Evolutionary conservation across 208 protist species (phyloP), one percentile per base, ranked within the genome.

Genomic region (Porcisia deanei): DNA sequence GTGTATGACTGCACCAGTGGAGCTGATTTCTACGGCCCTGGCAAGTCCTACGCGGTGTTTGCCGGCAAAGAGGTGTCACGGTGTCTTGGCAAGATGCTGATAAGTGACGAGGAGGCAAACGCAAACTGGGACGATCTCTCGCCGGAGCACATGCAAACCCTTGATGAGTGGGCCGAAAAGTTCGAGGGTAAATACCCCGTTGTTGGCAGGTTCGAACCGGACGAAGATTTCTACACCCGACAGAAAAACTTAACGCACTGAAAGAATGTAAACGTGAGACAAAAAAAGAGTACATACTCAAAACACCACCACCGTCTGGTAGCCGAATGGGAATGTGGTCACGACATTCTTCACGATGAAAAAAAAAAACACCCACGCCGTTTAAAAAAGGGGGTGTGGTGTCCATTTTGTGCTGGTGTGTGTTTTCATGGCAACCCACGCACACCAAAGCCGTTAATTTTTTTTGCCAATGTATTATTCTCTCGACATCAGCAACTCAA

Each of bases 51-150:
- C 84, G 74, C 73, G 20, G 85, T 96, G 1, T 97, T 97, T 70
- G 90, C 91, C 18, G 93, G 93, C 18, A 89, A 92, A 64, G 91
- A 96, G 8, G 85, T 86, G 0, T 86, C 87, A n/a, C 91, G 93
- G 16, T 90, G 82, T 39, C 82, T 97, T 2, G 93, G 83, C 39
- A 97, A 97, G 83, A 94, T 96, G 91, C 76, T 90, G 52, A 87
- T 97, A 76, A 82, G 78, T 67, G 90, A 90, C 39, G 82, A 82
- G 37, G 93, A 97, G 81, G 88, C 93, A 7, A 94, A 96, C 69
- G 85, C 87, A 0, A 81, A 77, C 30, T 96, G 94, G 92, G 71
- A 79, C 37, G 93, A 94, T 57, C 82, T 97, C 9, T 60, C 79
- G 0, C 81, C 80, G 1, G 85, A 93, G 47, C 88, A 95, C 76